Evolutionary conservation across 2,329 filamentous ascomycete species (phyloP), one percentile per base, ranked within the genome.

Genomic region (Talaromyces sp.): DNA sequence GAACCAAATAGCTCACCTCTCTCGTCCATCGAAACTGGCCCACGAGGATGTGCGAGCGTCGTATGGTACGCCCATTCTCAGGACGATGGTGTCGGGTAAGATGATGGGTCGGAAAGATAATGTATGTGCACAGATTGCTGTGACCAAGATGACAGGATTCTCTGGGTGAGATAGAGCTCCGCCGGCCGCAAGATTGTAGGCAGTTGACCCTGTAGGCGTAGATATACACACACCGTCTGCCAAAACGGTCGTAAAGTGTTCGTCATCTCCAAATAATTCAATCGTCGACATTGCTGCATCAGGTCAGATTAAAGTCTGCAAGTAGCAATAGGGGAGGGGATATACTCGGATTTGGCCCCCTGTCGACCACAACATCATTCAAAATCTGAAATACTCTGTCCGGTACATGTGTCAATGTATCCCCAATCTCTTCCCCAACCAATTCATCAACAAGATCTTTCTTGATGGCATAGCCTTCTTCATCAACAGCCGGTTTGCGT

Each of bases 11-110:
- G n/a, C n/a, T n/a, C n/a, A n/a, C 79, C 93, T 88, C 81, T 97
- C 92, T 67, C 93, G 86, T 1, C 95, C 95, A 77, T 99, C 95
- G 75, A 99, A 99, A 77, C 92, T 96, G n/a, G 93, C 95, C 94
- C 95, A 99, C 47, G 91, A 93, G 70, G 88, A 90, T 4, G 92
- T 93, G 59, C 95, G 85, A 8, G 93, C 92, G 77, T 96, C 90
- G 76, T 97, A 98, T 0, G 95, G 95, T n/a, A 98, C 93, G 11
- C 94, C 95, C 19, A 97, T 85, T 43, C 95, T 88, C 67, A 99
- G 83, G 1, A 98, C 94, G 68, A 98, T 96, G 0, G 94, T 97
- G 78, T 99, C 95, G 0, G 95, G 95, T 2, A 98, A 84, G 72
- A 98, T 95, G 72, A 98, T 95, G n/a, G 94, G 94, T 11, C 95